phyloP scores from a whole-genome alignment of 1,284 basidiomycete species.

The Ustilago tritici region DNA sequence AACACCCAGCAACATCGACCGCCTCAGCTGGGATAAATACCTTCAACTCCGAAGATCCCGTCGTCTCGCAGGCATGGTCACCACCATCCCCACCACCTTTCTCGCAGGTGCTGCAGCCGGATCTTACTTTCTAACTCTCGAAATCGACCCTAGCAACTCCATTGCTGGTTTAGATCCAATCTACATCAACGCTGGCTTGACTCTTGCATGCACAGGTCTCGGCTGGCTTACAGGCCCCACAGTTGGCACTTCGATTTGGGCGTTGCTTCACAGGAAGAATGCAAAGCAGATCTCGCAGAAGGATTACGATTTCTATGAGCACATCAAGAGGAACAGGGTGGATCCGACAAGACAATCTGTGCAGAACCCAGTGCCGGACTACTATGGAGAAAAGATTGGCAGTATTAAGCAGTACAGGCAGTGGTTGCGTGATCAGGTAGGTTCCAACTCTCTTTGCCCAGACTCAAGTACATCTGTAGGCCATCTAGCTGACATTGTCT shows the following conservation, averaged over 20 bases:
- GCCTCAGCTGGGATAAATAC: conserved; percentile 53
- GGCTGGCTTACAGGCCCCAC: conserved; percentile 66
- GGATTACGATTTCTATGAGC: conserved; percentile 64
- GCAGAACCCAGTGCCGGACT: conserved; percentile 67
- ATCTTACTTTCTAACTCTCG: conserved; percentile 61
- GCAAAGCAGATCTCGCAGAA: conserved; percentile 57
- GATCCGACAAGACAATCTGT: conserved; percentile 63
- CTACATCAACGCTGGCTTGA: conserved; percentile 61
- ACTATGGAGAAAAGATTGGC: conserved; percentile 67
- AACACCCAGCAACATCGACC: not conserved
- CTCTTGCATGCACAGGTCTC: conserved; percentile 59
- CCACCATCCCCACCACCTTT: conserved; percentile 63
- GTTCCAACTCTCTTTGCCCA: too few relatives aligned
- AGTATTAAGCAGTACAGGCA: conserved; percentile 64
- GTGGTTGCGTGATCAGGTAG: conserved; percentile 60
- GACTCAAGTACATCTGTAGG: conserved; percentile 31
- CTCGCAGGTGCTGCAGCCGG: conserved; percentile 57
- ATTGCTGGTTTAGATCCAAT: conserved; percentile 65
- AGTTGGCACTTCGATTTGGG: conserved; percentile 59
- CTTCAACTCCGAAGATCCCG: conserved; percentile 60
- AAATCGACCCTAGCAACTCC: conserved; percentile 60
- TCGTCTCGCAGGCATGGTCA: conserved; percentile 59
- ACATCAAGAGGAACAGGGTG: conserved; percentile 60
- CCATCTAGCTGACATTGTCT: not conserved
- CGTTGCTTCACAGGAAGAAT: conserved; percentile 54